These are phyloP conservation scores for Plantago major DNA, from an alignment of 257 asterid genomes.

Conservation along the genomic window DNA sequence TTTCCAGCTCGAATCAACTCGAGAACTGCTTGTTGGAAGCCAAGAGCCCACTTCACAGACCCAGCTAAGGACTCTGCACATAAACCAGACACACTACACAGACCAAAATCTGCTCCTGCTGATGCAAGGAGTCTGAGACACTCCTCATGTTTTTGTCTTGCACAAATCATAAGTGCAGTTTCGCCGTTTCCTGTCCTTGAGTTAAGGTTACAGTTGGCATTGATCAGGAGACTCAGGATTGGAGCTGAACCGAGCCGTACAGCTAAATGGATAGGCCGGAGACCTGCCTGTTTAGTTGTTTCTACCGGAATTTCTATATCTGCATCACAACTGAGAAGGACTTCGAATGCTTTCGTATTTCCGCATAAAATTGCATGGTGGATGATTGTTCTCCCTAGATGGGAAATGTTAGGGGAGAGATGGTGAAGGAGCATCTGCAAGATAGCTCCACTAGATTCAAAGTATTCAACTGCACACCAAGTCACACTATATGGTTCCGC, in stretches of 20 bases:
- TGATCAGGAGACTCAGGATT: constrained; percentile 39
- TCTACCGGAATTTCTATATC: constrained; percentile 44
- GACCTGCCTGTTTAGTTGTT: constrained; percentile 25
- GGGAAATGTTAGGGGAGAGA: constrained; percentile 55
- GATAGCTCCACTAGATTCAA: constrained; percentile 57
- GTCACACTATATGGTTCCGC: constrained; percentile 65
- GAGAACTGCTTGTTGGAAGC: constrained; percentile 44
- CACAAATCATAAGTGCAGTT: constrained; percentile 55
- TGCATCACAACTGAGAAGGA: constrained; percentile 45
- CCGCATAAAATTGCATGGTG: constrained; percentile 65
- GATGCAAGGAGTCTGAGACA: constrained; percentile 50
- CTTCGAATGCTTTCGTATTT: constrained; percentile 47
- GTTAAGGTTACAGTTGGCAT: constrained; percentile 43
- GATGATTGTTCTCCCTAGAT: constrained; percentile 53
- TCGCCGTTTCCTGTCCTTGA: constrained; percentile 53
- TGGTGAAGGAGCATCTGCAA: constrained; percentile 52
- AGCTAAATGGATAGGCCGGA: constrained; percentile 53
- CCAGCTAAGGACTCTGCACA: constrained; percentile 39
- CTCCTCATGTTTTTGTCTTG: constrained; percentile 41
- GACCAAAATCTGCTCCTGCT: constrained; percentile 63
- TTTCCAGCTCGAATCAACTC: constrained; percentile 48
- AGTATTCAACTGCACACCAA: constrained; percentile 85
- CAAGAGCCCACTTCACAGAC: constrained; percentile 36
- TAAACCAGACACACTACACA: constrained; percentile 27
- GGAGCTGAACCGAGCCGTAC: constrained; percentile 37